Percentiles rank a stretch among this genome's conserved stretches.
These are phyloP conservation scores for Borealophlyctis nickersoniae DNA, from an alignment of 192 early-diverging fungal genomes.

Conservation along the genomic window DNA sequence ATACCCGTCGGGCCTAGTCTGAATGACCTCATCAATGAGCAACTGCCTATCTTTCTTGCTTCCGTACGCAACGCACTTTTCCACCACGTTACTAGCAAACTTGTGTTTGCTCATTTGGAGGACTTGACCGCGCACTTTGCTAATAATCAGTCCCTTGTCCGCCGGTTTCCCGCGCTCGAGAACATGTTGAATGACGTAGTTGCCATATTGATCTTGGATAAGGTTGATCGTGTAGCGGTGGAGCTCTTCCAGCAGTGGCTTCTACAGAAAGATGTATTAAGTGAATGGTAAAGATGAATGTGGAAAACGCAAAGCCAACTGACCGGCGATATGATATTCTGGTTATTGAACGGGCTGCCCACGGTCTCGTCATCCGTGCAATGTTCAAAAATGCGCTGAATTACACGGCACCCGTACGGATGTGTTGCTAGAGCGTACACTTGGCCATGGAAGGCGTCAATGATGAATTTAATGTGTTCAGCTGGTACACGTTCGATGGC, in stretches of 20 bases:
- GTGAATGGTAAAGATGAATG: not conserved
- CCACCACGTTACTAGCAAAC: slow-evolving; percentile 98
- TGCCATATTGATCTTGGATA: slow-evolving; percentile 98
- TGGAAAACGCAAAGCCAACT: not conserved
- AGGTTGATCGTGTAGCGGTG: slow-evolving; percentile 87
- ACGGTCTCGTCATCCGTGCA: slow-evolving; percentile 70
- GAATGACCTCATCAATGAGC: slow-evolving; percentile 91
- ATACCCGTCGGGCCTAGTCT: slow-evolving; percentile 78
- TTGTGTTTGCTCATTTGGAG: slow-evolving; percentile 95
- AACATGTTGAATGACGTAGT: slow-evolving; percentile 99
- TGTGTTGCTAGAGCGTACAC: slow-evolving; percentile 95
- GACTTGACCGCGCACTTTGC: slow-evolving; percentile 89
- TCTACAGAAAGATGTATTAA: slow-evolving; percentile 30
- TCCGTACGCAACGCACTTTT: slow-evolving; percentile 96
- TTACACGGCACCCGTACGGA: slow-evolving; percentile 97
- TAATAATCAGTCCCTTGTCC: slow-evolving; percentile 85
- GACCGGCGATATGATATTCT: not conserved
- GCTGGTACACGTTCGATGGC: slow-evolving; percentile 95
- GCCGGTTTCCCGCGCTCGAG: slow-evolving; percentile 86
- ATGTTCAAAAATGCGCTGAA: slow-evolving; percentile 99
- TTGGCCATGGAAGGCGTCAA: slow-evolving; percentile 95
- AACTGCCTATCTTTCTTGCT: slow-evolving; percentile 78
- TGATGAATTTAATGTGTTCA: slow-evolving; percentile 93
- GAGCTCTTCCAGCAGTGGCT: slow-evolving; percentile 88
- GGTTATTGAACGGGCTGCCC: not conserved